Evolutionary conservation across 179 eudicot genomes (phyloP).

Genomic region (Spinacia oleracea): DNA sequence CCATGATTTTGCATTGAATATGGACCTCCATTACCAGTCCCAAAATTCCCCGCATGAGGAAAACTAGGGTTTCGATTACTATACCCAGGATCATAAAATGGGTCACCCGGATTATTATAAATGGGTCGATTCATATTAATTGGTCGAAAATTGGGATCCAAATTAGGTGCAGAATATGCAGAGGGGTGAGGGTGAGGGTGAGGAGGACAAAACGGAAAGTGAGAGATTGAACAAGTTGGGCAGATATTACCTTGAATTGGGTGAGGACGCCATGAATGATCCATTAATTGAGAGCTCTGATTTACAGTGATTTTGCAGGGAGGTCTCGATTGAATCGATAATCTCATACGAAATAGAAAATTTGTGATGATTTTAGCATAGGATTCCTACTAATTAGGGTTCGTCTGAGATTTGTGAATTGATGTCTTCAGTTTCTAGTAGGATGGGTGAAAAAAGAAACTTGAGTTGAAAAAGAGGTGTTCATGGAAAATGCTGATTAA

Average conservation of each 20-base stretch:
- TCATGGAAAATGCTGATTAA: not conserved
- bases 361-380: not conserved
- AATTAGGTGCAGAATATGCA: slow-evolving; percentile 33
- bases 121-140: slow-evolving; percentile 26
- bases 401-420: not conserved
- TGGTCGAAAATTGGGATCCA: slow-evolving; percentile 31
- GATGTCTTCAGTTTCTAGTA: not conserved
- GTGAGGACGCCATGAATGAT: slow-evolving; percentile 67
- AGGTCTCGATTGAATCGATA: not conserved
- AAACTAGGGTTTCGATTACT: slow-evolving; percentile 43
- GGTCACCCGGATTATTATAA: slow-evolving; percentile 26
- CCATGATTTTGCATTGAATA: slow-evolving; percentile 25
- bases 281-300: slow-evolving; percentile 49
- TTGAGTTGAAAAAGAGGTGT: not conserved
- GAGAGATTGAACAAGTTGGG: slow-evolving; percentile 62
- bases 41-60: slow-evolving; percentile 31
- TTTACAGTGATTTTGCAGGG: not conserved
- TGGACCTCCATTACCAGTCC: slow-evolving; percentile 26
- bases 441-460: not conserved
- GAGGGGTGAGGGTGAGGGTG: slow-evolving; percentile 31
- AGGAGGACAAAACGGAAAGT: slow-evolving; percentile 78
- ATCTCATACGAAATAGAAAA: not conserved
- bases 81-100: slow-evolving; percentile 36
- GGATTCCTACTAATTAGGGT: not conserved
- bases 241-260: slow-evolving; percentile 57